Conservation (phyloP, 768 basidiomycete species). For the Hygrophorus russula region DNA sequence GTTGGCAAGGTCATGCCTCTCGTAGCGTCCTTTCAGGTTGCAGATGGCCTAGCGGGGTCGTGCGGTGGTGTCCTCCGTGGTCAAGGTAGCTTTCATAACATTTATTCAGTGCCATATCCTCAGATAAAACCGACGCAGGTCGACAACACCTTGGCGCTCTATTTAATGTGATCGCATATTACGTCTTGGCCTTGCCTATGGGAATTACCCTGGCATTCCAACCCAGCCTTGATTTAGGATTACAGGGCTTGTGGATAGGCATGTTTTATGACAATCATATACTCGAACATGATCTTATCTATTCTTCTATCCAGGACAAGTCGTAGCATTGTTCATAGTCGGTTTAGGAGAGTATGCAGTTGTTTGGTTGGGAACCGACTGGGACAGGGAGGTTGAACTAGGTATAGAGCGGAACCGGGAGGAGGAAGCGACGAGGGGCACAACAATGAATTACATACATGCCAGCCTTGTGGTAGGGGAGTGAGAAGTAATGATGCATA, state of each 20-base stretch:
- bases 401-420: conserved; percentile 37
- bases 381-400: conserved; percentile 48
- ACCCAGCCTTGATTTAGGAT: conserved; percentile 26
- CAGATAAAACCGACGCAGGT: conserved; percentile 25
- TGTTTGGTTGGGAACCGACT: conserved; percentile 49
- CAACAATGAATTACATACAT: conserved; percentile 5
- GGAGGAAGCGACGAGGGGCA: conserved; percentile 22
- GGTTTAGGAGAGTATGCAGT: conserved; percentile 56
- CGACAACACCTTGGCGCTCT: conserved; percentile 66
- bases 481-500: conserved; percentile 10
- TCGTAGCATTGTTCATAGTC: conserved; percentile 62
- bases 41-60: conserved; percentile 63
- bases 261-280: conserved; percentile 13
- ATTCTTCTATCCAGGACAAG: conserved; percentile 39
- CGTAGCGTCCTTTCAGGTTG: conserved; percentile 69
- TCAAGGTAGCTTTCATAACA: conserved; percentile 36
- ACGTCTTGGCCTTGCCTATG: conserved; percentile 66
- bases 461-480: no score
- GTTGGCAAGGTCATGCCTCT: conserved; percentile 64
- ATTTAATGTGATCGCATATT: conserved; percentile 71
- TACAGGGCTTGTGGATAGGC: conserved; percentile 79
- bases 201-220: conserved; percentile 67
- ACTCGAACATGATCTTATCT: background rate
- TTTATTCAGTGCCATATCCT: background rate
- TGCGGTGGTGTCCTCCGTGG: conserved; percentile 71